Base-by-base conservation (phyloP, 805 yeast species). In the Hanseniaspora valbyensis region DNA sequence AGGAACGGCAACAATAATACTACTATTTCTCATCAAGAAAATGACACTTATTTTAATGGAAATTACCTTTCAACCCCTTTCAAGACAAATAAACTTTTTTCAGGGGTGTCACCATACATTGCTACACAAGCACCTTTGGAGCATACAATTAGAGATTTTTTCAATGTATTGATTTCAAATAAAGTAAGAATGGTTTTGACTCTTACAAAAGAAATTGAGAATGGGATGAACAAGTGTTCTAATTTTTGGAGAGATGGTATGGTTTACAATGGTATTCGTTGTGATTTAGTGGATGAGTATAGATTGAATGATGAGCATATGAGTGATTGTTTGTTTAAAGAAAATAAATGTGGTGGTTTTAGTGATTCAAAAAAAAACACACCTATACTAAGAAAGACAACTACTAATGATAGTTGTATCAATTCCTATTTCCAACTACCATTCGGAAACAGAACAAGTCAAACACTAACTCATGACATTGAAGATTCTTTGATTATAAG, bases 121-220 rank as follows among this genome's bases (percentile, higher is more conserved):
- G 96, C 95, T 0, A 76, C 94, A 1, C 96, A 90, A 63, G 98
- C 96, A 2, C 98, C 98, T 2, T 64, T 84, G 53, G 63, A 61
- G 2, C 73, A 73, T 34, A 90, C 97, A 0, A 72, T 81, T 24
- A 79, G 78, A 19, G 95, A 90, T 62, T 89, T 90, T 59, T 88
- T 94, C 82, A 82, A 81, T 52, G 78, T 88, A 67, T 73, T 84
- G 14, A 68, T 77, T 38, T 79, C 81, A 52, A 76, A 84, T 56
- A 63, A 71, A 18, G 74, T 79, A 12, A 80, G 83, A 6, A 62
- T 90, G 3, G 76, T 90, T 25, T 65, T 90, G 4, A 80, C 94
- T 37, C 71, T 87, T 56, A 83, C 95, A 2, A 80, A 80, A 24
- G 84, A 82, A 56, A 68, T 66, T 54, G 96, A 90, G 62, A 80